Percentiles rank a stretch among this genome's conserved stretches.
Conservation (phyloP, 139 green algal genomes). For the Chlamydomonas schloesseri region DNA sequence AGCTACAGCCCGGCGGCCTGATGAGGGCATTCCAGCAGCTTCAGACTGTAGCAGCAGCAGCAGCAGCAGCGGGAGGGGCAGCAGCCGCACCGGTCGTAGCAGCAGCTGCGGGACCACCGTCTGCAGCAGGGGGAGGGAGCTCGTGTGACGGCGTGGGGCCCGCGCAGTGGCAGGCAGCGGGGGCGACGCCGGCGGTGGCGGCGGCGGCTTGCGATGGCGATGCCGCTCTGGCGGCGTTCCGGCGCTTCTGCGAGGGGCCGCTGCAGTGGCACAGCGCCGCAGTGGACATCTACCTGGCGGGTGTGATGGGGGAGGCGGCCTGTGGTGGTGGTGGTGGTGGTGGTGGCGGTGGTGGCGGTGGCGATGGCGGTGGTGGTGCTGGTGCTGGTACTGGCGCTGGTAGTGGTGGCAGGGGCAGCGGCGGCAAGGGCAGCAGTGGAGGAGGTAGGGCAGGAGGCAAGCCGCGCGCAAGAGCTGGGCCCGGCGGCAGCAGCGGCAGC, state of each 20-base stretch:
- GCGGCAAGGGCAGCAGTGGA: not conserved
- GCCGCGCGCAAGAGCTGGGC: not conserved
- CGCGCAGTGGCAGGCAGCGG: not conserved
- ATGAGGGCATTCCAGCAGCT: not conserved
- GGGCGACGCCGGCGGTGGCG: not conserved
- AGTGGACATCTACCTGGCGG: conserved; percentile 2
- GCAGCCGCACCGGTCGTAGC: not conserved
- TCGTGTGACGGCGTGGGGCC: not conserved
- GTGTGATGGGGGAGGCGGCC: not conserved
- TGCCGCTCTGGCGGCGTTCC: too few relatives aligned
- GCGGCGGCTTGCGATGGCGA: not conserved
- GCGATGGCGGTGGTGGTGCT: not conserved
- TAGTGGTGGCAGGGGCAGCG: not conserved
- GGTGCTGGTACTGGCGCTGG: not conserved
- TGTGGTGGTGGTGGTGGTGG: not conserved
- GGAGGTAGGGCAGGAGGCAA: not conserved
- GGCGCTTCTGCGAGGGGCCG: not conserved
- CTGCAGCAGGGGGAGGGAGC: not conserved
- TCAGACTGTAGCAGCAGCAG: not conserved
- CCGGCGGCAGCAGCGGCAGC: too few relatives aligned
- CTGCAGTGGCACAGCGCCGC: conserved; percentile 1
- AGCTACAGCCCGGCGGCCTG: conserved; percentile 1
- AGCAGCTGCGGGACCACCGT: not conserved
- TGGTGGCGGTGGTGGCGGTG: not conserved
- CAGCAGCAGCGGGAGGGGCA: not conserved